Evolutionary conservation across 768 basidiomycete genomes (phyloP), one percentile per base, ranked within the genome.

Genomic region (Tylopilus sp.): DNA sequence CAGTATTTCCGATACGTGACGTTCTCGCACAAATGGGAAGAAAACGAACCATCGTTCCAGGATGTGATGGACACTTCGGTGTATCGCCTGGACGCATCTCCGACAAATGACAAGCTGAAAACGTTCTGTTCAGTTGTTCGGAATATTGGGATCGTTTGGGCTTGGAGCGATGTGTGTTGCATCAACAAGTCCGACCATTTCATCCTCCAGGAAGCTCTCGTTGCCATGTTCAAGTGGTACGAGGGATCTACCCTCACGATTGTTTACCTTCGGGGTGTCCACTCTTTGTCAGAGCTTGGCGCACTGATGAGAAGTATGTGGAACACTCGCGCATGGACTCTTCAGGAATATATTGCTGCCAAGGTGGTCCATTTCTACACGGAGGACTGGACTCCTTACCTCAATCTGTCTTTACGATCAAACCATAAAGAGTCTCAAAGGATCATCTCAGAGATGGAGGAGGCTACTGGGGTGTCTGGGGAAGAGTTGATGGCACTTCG

Each of bases 11-110:
- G 30, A 19, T 50, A 50, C 17, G 40, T 42, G 11, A 50, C 26
- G 48, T 30, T 50, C n/a, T 50, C 48, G 30, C 48, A 50, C 40
- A 41, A 33, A 22, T 50, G 48, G 48, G 48, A 50, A 41, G 30
- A 46, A 10, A 9, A 10, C 16, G 34, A 36, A 9, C 34, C 34
- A n/a, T n/a, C 17, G 11, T 36, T 36, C 34, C 34, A 36, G 34
- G 4, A 17, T 14, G 34, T 36, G 4, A n/a, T 17, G 34, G 11
- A 31, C 9, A n/a, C n/a, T 9, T 36, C 34, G 14, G 34, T 36
- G 17, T 36, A 36, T n/a, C 17, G n/a, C 34, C 34, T 36, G 9
- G 34, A 36, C 5, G 17, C 5, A 36, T 36, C 34, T 36, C 17
- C 4, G 14, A n/a, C 34, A 17, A 14, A 36, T n/a, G 17, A 36